Evolutionary conservation across 106 monocot species (phyloP).

Genomic region (Hemerocallis citrina): DNA sequence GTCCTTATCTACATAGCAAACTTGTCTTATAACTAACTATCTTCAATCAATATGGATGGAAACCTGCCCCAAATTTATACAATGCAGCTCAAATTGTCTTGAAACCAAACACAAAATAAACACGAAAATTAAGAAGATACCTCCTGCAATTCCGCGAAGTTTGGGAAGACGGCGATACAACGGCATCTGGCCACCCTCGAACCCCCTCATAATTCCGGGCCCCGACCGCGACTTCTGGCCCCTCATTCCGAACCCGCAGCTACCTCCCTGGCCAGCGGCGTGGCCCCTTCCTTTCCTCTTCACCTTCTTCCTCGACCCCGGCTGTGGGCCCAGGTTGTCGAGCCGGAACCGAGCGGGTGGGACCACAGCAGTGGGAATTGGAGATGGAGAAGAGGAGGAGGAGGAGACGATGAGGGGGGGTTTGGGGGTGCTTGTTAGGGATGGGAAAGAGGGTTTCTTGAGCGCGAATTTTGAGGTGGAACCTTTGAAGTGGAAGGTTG

Average conservation of each 20-base stretch:
- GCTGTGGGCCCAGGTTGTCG: constrained; percentile 84
- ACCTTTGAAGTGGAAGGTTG: constrained; percentile 14
- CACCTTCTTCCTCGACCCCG: constrained; percentile 61
- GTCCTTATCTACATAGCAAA: too few species aligned
- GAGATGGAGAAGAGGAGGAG: not conserved
- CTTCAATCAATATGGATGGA: too few species aligned
- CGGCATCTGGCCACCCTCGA: constrained; percentile 96
- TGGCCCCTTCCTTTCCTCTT: constrained; percentile 89
- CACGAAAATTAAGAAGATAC: too few species aligned
- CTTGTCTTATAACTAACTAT: too few species aligned
- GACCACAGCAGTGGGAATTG: not conserved
- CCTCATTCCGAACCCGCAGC: constrained; percentile 97
- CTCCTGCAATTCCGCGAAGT: constrained; percentile 94
- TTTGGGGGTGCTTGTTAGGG: not conserved
- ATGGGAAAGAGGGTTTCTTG: not conserved
- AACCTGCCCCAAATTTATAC: too few species aligned
- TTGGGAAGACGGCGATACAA: constrained; percentile 90
- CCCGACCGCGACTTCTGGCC: constrained; percentile 96
- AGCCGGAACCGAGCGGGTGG: constrained; percentile 48
- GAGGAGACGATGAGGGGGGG: not conserved
- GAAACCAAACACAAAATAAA: too few species aligned
- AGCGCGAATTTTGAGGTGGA: constrained; percentile 2
- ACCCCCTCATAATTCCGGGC: constrained; percentile 73
- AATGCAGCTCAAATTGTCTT: too few species aligned
- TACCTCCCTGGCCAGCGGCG: constrained; percentile 85